These are phyloP conservation scores for Calycina marina DNA, from an alignment of 2,329 filamentous ascomycete species.

Conservation along the genomic window DNA sequence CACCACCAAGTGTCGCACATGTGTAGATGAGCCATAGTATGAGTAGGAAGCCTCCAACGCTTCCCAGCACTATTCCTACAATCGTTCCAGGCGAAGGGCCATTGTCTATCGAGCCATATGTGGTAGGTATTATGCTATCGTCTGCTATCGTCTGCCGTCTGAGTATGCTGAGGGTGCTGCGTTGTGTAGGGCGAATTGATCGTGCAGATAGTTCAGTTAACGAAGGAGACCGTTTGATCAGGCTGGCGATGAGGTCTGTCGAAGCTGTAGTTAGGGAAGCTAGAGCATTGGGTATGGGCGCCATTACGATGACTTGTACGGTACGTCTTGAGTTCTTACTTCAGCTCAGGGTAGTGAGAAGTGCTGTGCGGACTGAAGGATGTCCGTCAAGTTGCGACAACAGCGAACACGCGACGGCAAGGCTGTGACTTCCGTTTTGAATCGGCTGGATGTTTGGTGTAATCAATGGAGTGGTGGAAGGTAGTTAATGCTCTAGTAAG, in stretches of 20 bases:
- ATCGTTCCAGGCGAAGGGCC: constrained; percentile 41
- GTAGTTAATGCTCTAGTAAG: not conserved
- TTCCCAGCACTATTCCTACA: constrained; percentile 43
- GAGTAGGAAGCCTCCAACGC: constrained; percentile 36
- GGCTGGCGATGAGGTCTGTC: constrained; percentile 1
- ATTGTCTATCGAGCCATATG: constrained; percentile 38
- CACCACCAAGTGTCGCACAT: constrained; percentile 12
- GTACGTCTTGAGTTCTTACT: not conserved
- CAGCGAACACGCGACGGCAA: too few species aligned
- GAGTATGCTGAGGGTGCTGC: not conserved
- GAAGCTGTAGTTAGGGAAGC: not conserved
- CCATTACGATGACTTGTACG: constrained; percentile 8
- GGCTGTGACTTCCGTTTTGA: too few species aligned
- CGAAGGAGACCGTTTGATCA: constrained; percentile 2
- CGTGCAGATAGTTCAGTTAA: not conserved
- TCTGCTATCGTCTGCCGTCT: constrained; percentile 1
- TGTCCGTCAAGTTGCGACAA: too few species aligned
- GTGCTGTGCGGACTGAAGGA: not conserved
- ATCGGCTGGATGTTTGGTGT: not conserved
- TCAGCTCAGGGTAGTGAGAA: not conserved
- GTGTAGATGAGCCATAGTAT: constrained; percentile 35
- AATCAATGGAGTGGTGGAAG: not conserved
- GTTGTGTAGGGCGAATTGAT: not conserved
- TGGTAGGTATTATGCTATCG: constrained; percentile 37
- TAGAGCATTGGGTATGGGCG: constrained; percentile 8